Evolutionary conservation across 441 rosid genomes (phyloP), one percentile per base, ranked within the genome.

Genomic region (Erodium trifolium): DNA sequence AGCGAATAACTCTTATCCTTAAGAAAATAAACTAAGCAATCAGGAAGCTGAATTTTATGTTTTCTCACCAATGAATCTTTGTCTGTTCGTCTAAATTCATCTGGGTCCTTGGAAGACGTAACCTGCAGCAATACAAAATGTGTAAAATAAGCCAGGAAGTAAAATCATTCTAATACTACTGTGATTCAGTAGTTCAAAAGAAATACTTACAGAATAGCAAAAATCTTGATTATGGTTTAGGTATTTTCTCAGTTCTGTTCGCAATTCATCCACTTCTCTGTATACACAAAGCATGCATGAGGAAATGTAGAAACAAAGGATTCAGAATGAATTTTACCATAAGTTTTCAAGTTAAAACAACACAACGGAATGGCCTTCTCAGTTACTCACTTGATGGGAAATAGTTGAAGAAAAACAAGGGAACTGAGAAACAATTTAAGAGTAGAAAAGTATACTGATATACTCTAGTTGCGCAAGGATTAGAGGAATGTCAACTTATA

Each of bases 211-310:
- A 71, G 79, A 76, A 49, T 84, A 80, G 45, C 74, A 72, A 49
- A 77, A 79, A 65, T 69, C 76, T 71, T 81, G 85, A 71, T 74
- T 82, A 59, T 72, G 67, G 73, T 76, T 80, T 73, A 83, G 73
- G 78, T 70, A 73, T 68, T 79, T 85, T 70, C 82, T 72, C 73
- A 85, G 78, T 79, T 84, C 85, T 70, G 59, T 73, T 66, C 72
- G 86, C 49, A 88, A 71, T 65, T 82, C 93, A 76, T 87, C 85
- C 68, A 93, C 82, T 80, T 93, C 90, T 78, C 98, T 93, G 90
- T 72, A 78, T 65, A 37, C 43, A 78, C 23, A 53, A 14, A 53
- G 23, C 19, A 53, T 16, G 1, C 60, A 53, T 16, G 16, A 53
- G 10, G 18, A 53, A 53, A 53, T 16, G 7, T 5, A 14, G 60